These are phyloP conservation scores for Nyssa sinensis DNA, from an alignment of 148 eudicot genomes.

Conservation along the genomic window DNA sequence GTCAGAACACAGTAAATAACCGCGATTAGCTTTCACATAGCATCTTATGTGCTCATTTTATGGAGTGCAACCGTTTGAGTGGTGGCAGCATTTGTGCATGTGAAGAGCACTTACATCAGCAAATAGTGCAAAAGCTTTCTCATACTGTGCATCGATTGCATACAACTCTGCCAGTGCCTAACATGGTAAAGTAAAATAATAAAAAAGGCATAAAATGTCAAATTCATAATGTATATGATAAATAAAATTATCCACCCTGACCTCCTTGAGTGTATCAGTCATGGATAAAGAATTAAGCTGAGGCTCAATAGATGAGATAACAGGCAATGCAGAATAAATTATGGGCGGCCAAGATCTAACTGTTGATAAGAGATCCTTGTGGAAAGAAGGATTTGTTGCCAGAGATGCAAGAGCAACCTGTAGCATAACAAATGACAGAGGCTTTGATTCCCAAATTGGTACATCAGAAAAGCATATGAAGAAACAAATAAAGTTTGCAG, in stretches of 20 bases:
- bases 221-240: constrained; percentile 6
- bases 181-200: constrained; percentile 13
- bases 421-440: constrained; percentile 18
- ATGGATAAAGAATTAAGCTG: constrained; percentile 75
- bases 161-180: constrained; percentile 95
- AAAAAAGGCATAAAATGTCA: background rate
- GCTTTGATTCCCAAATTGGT: background rate
- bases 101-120: constrained; percentile 78
- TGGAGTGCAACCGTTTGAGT: background rate
- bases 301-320: constrained; percentile 86
- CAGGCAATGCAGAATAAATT: constrained; percentile 71
- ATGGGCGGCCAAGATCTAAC: constrained; percentile 87
- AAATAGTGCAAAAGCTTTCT: constrained; percentile 80
- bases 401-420: constrained; percentile 93
- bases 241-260: constrained; percentile 21
- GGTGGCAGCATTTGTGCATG: constrained; percentile 2
- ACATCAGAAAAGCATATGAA: constrained; percentile 13
- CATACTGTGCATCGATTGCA: constrained; percentile 79
- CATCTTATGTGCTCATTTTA: background rate
- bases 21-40: background rate
- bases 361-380: constrained; percentile 82
- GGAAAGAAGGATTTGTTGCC: constrained; percentile 73
- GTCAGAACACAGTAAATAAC: background rate
- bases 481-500: constrained; percentile 15
- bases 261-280: constrained; percentile 89